Evolutionary conservation across 768 basidiomycete species (phyloP).

Genomic region (Russula dissimulans): DNA sequence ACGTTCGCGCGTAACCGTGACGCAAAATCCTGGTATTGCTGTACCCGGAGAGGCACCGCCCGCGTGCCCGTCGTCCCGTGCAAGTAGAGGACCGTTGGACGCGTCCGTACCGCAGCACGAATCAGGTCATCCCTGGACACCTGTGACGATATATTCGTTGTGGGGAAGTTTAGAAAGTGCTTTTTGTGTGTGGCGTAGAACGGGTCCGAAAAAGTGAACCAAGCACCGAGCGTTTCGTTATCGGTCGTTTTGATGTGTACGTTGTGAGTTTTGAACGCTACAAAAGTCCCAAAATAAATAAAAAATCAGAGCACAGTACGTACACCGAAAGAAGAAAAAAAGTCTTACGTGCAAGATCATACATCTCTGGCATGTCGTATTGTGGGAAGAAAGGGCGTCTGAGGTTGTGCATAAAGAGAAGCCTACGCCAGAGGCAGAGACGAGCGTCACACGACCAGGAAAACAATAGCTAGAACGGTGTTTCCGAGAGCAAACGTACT

Average conservation of each 20-base stretch:
- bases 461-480: neutral
- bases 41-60: constrained; percentile 56
- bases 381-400: constrained; percentile 54
- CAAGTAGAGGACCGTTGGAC: constrained; percentile 75
- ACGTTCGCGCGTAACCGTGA: constrained; percentile 65
- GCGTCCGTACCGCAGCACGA: constrained; percentile 40
- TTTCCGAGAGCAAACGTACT: constrained; percentile 38
- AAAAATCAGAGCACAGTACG: neutral
- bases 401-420: constrained; percentile 59
- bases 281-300: neutral
- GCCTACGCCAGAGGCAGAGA: constrained; percentile 25
- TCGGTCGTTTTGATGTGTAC: constrained; percentile 64
- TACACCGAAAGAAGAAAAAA: neutral
- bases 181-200: constrained; percentile 33
- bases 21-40: constrained; percentile 55
- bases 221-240: constrained; percentile 76
- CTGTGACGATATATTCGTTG: constrained; percentile 21
- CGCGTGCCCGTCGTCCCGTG: constrained; percentile 88
- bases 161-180: constrained; percentile 33
- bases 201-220: constrained; percentile 69
- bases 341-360: constrained; percentile 69
- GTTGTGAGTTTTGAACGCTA: constrained; percentile 53
- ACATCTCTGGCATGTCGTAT: constrained; percentile 62
- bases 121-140: constrained; percentile 32
- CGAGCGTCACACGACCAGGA: constrained; percentile 25